These are phyloP conservation scores for Leishmania major DNA, from an alignment of 208 protist species.

Conservation along the genomic window DNA sequence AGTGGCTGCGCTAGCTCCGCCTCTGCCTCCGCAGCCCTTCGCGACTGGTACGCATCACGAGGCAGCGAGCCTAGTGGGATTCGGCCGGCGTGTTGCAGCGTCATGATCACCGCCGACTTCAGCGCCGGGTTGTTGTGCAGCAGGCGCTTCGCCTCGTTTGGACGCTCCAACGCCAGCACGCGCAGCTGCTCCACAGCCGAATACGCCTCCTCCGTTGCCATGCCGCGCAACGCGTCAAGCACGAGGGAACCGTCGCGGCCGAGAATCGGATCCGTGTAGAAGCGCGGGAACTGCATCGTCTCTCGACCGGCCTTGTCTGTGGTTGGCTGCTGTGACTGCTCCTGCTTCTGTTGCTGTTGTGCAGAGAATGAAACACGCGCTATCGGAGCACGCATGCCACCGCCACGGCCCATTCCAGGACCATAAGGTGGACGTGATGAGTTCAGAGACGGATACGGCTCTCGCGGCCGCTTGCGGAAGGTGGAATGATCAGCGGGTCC, in stretches of 20 bases:
- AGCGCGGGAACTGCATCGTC: constrained; percentile 58
- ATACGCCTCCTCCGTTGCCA: constrained; percentile 73
- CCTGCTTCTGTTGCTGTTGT: constrained; percentile 8
- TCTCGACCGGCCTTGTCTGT: constrained; percentile 32
- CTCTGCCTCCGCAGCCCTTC: neutral
- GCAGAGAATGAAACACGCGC: constrained; percentile 19
- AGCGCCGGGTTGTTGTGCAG: constrained; percentile 74
- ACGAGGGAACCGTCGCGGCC: constrained; percentile 63
- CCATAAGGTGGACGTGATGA: constrained; percentile 7
- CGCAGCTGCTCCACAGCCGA: constrained; percentile 90
- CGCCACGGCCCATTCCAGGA: constrained; percentile 4
- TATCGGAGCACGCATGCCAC: constrained; percentile 17
- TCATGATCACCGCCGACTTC: constrained; percentile 71
- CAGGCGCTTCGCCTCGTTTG: constrained; percentile 59
- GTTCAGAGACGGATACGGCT: constrained; percentile 9
- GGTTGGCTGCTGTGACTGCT: constrained; percentile 6
- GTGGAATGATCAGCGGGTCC: constrained; percentile 24
- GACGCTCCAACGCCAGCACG: constrained; percentile 75
- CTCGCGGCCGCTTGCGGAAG: constrained; percentile 36
- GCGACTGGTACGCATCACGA: constrained; percentile 45
- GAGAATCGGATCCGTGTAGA: constrained; percentile 65
- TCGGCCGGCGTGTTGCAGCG: constrained; percentile 82
- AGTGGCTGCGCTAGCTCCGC: constrained; percentile 3
- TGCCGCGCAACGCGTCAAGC: constrained; percentile 52
- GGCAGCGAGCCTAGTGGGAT: constrained; percentile 54